These are phyloP conservation scores for Amylocystis lapponica DNA, from an alignment of 768 basidiomycete genomes.

Conservation along the genomic window DNA sequence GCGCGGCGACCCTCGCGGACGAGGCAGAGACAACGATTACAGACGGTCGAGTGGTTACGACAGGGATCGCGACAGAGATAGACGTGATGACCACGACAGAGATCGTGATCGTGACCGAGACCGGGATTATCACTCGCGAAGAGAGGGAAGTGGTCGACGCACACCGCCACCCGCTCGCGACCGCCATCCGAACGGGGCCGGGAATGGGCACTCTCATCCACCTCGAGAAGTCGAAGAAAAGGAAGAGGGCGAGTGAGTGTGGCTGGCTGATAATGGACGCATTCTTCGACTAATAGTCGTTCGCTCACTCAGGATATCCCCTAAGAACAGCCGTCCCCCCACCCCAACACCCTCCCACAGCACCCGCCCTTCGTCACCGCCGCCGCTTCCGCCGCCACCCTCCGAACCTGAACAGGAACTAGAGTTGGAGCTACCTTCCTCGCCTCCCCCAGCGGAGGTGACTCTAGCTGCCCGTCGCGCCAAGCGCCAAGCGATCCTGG, in stretches of 20 bases:
- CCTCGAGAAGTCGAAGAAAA: constrained; percentile 48
- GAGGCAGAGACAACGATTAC: constrained; percentile 33
- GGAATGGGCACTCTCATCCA: constrained; percentile 1
- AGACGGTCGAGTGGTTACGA: constrained; percentile 25
- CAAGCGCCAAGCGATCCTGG: constrained; percentile 69
- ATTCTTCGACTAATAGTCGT: constrained; percentile 5
- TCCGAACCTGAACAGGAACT: constrained; percentile 38
- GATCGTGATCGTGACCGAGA: constrained; percentile 24
- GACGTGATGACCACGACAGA: constrained; percentile 31
- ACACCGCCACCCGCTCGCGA: constrained; percentile 9
- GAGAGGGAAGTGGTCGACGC: constrained; percentile 12
- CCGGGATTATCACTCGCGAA: constrained; percentile 17
- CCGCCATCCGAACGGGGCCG: constrained; percentile 7
- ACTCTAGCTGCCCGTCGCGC: constrained; percentile 65
- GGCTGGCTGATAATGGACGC: constrained; percentile 17
- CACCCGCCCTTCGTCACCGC: constrained; percentile 14
- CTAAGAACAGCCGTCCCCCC: constrained; percentile 26
- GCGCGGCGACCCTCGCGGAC: constrained; percentile 22
- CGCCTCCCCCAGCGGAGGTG: constrained; percentile 46
- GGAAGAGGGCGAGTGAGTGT: constrained; percentile 94
- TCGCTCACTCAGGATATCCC: constrained; percentile 54
- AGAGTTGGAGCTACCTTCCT: constrained; percentile 49
- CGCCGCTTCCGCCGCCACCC: constrained; percentile 6
- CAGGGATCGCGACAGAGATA: constrained; percentile 27
- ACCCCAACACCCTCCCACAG: constrained; percentile 10